Conservation (phyloP, 73 alveolate species). For the Paramecium octaurelia region DNA sequence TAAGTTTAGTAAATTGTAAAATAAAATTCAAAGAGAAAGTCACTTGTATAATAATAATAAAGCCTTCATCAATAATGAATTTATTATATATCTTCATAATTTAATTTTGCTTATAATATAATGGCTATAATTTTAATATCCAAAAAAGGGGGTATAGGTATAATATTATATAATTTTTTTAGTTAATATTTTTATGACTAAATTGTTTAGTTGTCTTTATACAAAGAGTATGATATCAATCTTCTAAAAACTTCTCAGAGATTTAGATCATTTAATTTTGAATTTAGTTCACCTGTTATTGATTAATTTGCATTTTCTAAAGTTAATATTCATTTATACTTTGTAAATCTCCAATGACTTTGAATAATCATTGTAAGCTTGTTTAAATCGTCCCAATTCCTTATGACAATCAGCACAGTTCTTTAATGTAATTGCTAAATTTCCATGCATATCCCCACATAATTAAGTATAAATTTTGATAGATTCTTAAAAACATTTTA, state of each 20-base stretch:
- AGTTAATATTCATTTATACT: not conserved
- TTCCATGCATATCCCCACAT: conserved; percentile 42
- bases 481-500: not conserved
- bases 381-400: not conserved
- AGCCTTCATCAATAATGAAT: not conserved
- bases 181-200: not conserved
- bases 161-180: not conserved
- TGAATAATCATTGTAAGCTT: conserved; percentile 23
- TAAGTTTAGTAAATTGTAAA: conserved; percentile 47
- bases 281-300: not conserved
- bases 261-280: not conserved
- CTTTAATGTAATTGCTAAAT: conserved; percentile 20
- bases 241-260: not conserved
- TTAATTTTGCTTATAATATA: not conserved
- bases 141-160: not conserved
- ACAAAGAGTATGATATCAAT: not conserved
- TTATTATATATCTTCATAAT: not conserved
- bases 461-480: not conserved
- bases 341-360: conserved; percentile 2
- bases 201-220: not conserved
- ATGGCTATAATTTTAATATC: not conserved
- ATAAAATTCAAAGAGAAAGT: conserved; percentile 41
- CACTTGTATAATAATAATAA: not conserved
- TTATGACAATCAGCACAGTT: conserved; percentile 47
- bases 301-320: not conserved